Evolutionary conservation across 768 basidiomycete genomes (phyloP), one percentile per base, ranked within the genome.

Genomic region (Hydnomerulius pinastri): DNA sequence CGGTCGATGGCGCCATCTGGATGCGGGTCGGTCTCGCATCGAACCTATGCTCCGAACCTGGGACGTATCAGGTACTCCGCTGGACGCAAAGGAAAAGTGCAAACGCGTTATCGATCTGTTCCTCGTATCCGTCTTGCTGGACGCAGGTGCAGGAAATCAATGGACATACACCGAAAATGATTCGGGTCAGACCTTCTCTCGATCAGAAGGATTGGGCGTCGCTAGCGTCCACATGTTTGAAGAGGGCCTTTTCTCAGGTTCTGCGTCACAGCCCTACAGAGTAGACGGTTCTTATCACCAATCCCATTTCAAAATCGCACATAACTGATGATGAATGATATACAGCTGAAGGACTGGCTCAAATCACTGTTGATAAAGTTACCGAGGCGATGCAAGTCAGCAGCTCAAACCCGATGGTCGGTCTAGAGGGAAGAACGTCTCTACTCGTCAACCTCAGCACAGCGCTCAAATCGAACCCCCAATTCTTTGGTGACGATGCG

Each of bases 181-280:
- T 0, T 78, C 80, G 0, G 80, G 79, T 0, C 61, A 73, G 48
- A 73, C 67, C 0, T 92, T 83, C 66, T 63, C 72, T 44, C 77
- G 87, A 59, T 94, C 80, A 5, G 90, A 85, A 63, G 96, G 96
- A 0, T 72, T 99, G 6, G 96, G 86, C 1, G 86, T 98, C 5
- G 96, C 93, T 0, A 92, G 90, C 61, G 72, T 92, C 36, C 84
- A 90, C 64, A 97, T 98, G 92, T 98, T 97, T 54, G 67, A 78
- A 45, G 68, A 73, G 4, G 96, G 96, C 0, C 67, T 93, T 40
- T 98, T 98, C 71, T 92, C 90, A 12, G 77, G 84, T 23, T 51
- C 43, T 51, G 60, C 60, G 4, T 63, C 68, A 0, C 81, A 92
- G 58, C 85, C 85, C 21, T 78, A 78, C 63, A 76, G 79, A 48